Base-by-base conservation (phyloP, 75 land plant species). In the Pinus tabuliformis region DNA sequence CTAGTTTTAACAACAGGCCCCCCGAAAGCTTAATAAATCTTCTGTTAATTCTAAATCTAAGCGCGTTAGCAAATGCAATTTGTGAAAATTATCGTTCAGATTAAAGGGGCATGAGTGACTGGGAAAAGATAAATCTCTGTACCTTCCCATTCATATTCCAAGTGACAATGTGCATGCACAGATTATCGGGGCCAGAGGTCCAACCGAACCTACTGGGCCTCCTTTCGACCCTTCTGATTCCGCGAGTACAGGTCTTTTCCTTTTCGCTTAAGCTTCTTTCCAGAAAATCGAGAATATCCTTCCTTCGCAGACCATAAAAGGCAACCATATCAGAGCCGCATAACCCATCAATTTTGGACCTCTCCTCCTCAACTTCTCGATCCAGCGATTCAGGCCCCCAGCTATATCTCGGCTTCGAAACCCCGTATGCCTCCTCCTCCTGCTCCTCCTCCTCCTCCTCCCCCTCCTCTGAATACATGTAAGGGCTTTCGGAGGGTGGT, bases 71-170 rank as follows among this genome's bases (percentile, higher is more conserved):
- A 1, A 49, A 9, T 8, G 54, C 9, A 49, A 49, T 49, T 49
- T 49, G 9, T 8, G 9, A 8, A 49, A 45, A 45, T 6, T 33
- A 45, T 1, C 9, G 1, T 45, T 45, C 49, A 45, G 49, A 45
- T 6, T 8, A 49, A 49, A 49, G 54, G 54, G 54, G 54, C 0
- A 8, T 49, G 11, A 49, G 54, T 9, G 54, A 49, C 8, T 49
- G 54, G 54, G 54, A 49, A 49, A 8, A 49, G 54, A 49, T 49
- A 49, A 11, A 49, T 49, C 12, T 60, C 8, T 21, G 22, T 62
- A 84, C 87, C 86, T 66, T 83, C 3, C 87, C 87, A 73, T 85
- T 85, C 87, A 85, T 85, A 58, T 85, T 85, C 87, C 87, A 85
- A n/a, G 87, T 85, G n/a, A 85, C 86, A 62, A 79, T 56, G 24